These are phyloP conservation scores for Huntiella abstrusa DNA, from an alignment of 2,329 filamentous ascomycete species.

Conservation along the genomic window DNA sequence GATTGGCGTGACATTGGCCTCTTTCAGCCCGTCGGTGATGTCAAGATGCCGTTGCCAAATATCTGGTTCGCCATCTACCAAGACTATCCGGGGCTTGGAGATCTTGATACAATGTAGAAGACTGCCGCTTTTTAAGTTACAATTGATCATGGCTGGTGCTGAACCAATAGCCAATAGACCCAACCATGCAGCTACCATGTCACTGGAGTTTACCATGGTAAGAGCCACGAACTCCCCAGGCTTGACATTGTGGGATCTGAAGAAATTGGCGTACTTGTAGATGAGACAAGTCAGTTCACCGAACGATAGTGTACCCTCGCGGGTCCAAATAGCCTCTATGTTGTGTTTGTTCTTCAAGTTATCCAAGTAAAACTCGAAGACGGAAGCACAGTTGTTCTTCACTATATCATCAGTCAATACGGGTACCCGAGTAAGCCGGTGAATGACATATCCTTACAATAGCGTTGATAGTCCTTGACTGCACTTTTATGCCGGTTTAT, in stretches of 20 bases:
- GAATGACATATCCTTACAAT: constrained; percentile 20
- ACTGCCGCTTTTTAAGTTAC: constrained; percentile 44
- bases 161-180: constrained; percentile 47
- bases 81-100: constrained; percentile 38
- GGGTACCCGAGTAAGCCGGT: not conserved
- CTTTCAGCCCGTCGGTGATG: constrained; percentile 31
- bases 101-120: constrained; percentile 46
- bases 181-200: constrained; percentile 48
- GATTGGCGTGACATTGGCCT: constrained; percentile 33
- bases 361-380: constrained; percentile 48
- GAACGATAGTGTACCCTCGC: constrained; percentile 40
- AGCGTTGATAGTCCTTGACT: constrained; percentile 27
- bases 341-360: constrained; percentile 31
- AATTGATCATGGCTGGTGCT: constrained; percentile 53
- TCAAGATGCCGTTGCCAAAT: constrained; percentile 39
- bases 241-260: constrained; percentile 36
- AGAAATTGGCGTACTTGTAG: constrained; percentile 43
- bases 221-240: constrained; percentile 43
- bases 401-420: constrained; percentile 13
- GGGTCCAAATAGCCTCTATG: constrained; percentile 48
- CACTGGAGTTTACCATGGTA: constrained; percentile 48
- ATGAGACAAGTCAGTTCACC: constrained; percentile 33
- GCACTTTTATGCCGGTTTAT: constrained; percentile 26
- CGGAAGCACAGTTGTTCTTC: constrained; percentile 31
- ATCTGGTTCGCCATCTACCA: constrained; percentile 45